These are phyloP conservation scores for Aureobasidium lini DNA, from an alignment of 2,329 filamentous ascomycete species.

Conservation along the genomic window DNA sequence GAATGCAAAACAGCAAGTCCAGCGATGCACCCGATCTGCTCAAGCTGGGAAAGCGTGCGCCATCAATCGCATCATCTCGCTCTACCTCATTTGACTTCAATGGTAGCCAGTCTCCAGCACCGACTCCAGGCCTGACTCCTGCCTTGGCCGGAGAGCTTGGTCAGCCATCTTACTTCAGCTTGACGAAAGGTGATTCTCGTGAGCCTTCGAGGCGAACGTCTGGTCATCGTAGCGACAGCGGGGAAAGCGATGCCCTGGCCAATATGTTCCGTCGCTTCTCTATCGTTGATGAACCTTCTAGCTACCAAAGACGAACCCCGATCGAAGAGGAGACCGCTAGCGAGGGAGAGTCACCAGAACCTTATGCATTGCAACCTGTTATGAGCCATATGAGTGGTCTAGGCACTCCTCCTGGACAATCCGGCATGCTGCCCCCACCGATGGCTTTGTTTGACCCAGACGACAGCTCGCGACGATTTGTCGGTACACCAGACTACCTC, in stretches of 20 bases:
- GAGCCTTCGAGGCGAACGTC: slow-evolving; percentile 63
- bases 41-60: slow-evolving; percentile 75
- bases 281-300: slow-evolving; percentile 36
- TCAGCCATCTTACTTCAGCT: slow-evolving; percentile 89
- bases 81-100: slow-evolving; percentile 92
- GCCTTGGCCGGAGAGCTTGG: slow-evolving; percentile 59
- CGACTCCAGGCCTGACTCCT: slow-evolving; percentile 82
- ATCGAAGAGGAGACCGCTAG: slow-evolving; percentile 70
- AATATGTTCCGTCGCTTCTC: slow-evolving; percentile 72
- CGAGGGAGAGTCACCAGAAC: slow-evolving; percentile 64
- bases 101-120: slow-evolving; percentile 67
- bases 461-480: slow-evolving; percentile 85
- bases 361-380: slow-evolving; percentile 57
- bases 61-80: slow-evolving; percentile 80
- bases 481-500: slow-evolving; percentile 93
- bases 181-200: slow-evolving; percentile 52
- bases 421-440: slow-evolving; percentile 81
- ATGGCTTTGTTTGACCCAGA: slow-evolving; percentile 93
- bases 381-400: slow-evolving; percentile 49
- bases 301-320: slow-evolving; percentile 46
- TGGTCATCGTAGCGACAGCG: slow-evolving; percentile 83
- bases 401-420: slow-evolving; percentile 55
- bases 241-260: slow-evolving; percentile 76
- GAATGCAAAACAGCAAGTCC: slow-evolving; percentile 68
- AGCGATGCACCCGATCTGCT: slow-evolving; percentile 87